phyloP scores from a whole-genome alignment of 768 basidiomycete species.

The Trametes coccinea region DNA sequence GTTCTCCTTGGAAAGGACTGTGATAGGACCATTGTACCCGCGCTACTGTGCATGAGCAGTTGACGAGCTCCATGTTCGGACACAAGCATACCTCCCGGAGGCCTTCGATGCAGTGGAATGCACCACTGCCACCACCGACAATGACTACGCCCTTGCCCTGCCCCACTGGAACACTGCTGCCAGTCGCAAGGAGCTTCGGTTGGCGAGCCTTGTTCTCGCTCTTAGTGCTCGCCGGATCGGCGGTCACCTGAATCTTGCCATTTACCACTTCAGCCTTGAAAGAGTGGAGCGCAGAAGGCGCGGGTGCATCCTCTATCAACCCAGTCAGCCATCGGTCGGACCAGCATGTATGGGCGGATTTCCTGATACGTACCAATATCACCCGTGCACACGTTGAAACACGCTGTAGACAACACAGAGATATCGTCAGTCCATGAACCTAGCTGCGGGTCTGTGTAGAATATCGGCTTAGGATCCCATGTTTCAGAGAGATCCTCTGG shows the following conservation, averaged over 20 bases:
- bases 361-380: conserved; percentile 60
- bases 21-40: conserved; percentile 76
- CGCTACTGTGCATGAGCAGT: conserved; percentile 45
- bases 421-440: too few species aligned
- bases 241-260: conserved; percentile 80
- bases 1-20: conserved; percentile 74
- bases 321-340: too few species aligned
- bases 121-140: conserved; percentile 82
- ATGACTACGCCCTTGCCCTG: conserved; percentile 69
- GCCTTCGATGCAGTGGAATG: conserved; percentile 76
- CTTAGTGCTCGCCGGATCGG: conserved; percentile 57
- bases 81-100: conserved; percentile 63
- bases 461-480: too few species aligned
- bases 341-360: too few species aligned
- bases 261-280: conserved; percentile 67
- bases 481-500: too few species aligned
- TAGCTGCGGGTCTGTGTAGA: too few species aligned
- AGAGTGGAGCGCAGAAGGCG: conserved; percentile 74
- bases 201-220: conserved; percentile 68
- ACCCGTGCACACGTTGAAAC: conserved; percentile 84
- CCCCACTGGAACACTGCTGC: conserved; percentile 36
- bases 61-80: not conserved
- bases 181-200: conserved; percentile 52
- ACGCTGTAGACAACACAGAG: conserved; percentile 48
- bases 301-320: conserved; percentile 80